phyloP scores from a whole-genome alignment of 1,284 basidiomycete species.

The Garcileccinum viscosum region DNA sequence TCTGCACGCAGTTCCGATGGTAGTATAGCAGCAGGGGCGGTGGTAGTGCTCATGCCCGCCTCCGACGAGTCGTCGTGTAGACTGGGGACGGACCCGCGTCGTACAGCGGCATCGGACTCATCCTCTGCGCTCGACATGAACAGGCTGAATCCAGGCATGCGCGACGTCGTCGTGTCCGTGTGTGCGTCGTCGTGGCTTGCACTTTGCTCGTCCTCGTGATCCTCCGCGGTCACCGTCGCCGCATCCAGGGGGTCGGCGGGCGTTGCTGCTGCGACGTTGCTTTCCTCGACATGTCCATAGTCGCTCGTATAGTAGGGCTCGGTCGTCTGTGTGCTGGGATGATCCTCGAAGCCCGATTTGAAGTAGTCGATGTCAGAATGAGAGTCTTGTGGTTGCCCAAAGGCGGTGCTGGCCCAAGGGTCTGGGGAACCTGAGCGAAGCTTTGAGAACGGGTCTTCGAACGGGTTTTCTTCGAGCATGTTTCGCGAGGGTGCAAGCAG shows the following conservation, averaged over 20 bases:
- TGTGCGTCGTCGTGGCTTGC: conserved; percentile 28
- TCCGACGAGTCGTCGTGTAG: conserved; percentile 8
- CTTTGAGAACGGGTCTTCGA: conserved; percentile 74
- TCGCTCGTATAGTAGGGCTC: conserved; percentile 30
- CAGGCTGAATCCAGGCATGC: conserved; percentile 34
- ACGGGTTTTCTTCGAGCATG: conserved; percentile 75
- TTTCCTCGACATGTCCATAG: conserved; percentile 19
- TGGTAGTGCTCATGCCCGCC: not conserved
- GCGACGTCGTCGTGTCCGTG: conserved; percentile 23
- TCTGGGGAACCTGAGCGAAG: conserved; percentile 71
- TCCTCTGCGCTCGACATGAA: conserved; percentile 31
- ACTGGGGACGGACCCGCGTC: conserved; percentile 19
- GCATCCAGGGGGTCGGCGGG: conserved; percentile 53
- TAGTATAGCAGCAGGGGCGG: not conserved
- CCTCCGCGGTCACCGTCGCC: conserved; percentile 41
- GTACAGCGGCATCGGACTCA: conserved; percentile 10
- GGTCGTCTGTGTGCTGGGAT: conserved; percentile 31
- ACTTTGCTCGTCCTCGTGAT: conserved; percentile 46
- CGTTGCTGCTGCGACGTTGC: conserved; percentile 14
- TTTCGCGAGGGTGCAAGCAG: conserved; percentile 67
- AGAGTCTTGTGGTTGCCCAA: conserved; percentile 35
- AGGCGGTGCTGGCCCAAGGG: conserved; percentile 65
- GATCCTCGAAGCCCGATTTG: conserved; percentile 43
- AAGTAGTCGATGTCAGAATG: conserved; percentile 35
- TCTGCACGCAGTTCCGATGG: conserved; percentile 8